Base-by-base conservation (phyloP, 768 basidiomycete genomes). In the Pleurotus tuber-regium region DNA sequence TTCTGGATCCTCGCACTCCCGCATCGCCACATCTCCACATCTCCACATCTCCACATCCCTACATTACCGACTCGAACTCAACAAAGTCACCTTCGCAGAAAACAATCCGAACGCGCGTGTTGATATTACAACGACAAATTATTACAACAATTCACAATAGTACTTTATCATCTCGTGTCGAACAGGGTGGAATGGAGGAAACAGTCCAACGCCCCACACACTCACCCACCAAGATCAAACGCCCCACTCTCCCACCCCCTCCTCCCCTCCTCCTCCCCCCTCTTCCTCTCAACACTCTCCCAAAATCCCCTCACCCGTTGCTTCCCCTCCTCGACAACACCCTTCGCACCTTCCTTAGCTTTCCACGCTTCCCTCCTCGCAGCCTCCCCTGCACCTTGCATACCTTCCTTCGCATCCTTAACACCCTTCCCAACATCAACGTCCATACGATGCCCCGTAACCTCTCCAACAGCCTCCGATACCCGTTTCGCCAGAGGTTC, bases 211-310 rank as follows among this genome's bases (percentile, higher is more conserved):
- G n/a, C n/a, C n/a, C n/a, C n/a, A n/a, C n/a, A n/a, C n/a, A n/a
- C 21, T 42, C 16, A 42, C 12, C 8, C 18, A 49, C 36, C 54
- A 30, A 69, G n/a, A 59, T 79, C 72, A 52, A 79, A 82, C 1
- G 78, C 77, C 0, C 61, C 49, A 48, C 78, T 82, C 61, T 74
- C 55, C 81, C 81, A 83, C 0, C 80, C 81, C 0, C 46, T 35
- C 2, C 25, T 61, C 44, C 55, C 59, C 56, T 63, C 61, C 63
- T 82, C 80, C 23, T 61, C 51, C 9, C 39, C 48, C 19, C 55
- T 62, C 67, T 80, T 82, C 25, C 61, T 60, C 28, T 68, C 64
- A 1, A 82, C 74, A 2, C 68, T 73, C 40, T 64, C 65, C 60
- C 64, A 70, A 56, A 83, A 82, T 19, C 71, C 70, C 26, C 66